A percentile compares a stretch with the other conserved stretches of the same genome.
Conservation (phyloP, 1,139 yeast species). For the Yamadazyma dushanensis region DNA sequence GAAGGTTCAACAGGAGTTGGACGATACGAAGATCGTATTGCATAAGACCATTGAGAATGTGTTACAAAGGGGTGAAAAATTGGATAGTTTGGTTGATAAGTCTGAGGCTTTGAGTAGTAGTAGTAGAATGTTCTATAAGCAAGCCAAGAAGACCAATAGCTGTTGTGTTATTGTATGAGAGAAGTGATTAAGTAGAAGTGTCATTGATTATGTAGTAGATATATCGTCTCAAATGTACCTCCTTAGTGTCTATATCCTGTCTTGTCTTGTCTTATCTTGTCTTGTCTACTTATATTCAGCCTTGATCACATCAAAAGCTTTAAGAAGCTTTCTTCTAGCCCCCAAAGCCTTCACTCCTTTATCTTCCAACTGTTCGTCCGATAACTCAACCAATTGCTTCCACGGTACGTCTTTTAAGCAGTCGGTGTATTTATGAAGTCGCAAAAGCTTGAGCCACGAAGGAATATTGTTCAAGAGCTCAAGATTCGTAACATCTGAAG, state of each 20-base stretch:
- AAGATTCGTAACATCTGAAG: conserved; percentile 63
- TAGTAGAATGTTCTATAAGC: conserved; percentile 92
- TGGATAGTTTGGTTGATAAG: conserved; percentile 91
- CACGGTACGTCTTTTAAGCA: conserved; percentile 74
- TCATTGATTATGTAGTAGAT: neutral
- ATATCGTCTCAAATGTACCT: no score
- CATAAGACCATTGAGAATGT: conserved; percentile 96
- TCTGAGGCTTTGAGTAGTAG: conserved; percentile 88
- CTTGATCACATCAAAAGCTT: conserved; percentile 84
- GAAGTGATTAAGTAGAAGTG: neutral
- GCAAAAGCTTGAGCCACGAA: conserved; percentile 84
- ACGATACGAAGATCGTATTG: conserved; percentile 93
- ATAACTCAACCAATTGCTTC: conserved; percentile 72
- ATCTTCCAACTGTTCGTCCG: conserved; percentile 67
- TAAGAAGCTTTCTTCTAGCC: conserved; percentile 87
- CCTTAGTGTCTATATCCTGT: neutral
- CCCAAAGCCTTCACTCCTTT: conserved; percentile 93
- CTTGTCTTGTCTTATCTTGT: neutral
- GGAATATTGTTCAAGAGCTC: conserved; percentile 77
- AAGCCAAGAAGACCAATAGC: conserved; percentile 95
- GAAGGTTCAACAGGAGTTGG: conserved; percentile 97
- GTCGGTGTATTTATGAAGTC: conserved; percentile 92
- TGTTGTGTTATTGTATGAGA: conserved; percentile 78
- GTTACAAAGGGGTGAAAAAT: conserved; percentile 92
- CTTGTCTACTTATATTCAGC: neutral